Base-by-base conservation (phyloP, 1,284 basidiomycete genomes). In the Microbotryomycetes sp. region DNA sequence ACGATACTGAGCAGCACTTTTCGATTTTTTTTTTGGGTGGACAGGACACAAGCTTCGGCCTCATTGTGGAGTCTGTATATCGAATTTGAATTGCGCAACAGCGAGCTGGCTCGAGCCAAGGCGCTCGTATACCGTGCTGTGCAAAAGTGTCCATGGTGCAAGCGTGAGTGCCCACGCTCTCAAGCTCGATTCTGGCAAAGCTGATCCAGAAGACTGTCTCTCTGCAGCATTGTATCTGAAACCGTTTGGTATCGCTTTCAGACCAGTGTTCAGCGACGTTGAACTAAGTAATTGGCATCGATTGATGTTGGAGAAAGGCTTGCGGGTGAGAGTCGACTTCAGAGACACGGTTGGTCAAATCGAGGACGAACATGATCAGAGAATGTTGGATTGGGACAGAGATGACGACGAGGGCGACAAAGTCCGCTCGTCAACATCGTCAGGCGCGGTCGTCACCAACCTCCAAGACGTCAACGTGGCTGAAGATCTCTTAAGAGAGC, bases 21-120 rank as follows among this genome's bases (percentile, higher is more conserved):
- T n/a, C 32, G 22, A 49, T 49, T 29, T 42, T 30, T 46, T 48
- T 62, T 29, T 58, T 54, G 58, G 54, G 51, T 46, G 55, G 28
- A 32, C 70, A 91, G 88, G 74, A 88, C 86, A 55, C 79, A 81
- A 67, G 80, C 79, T 22, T 89, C 87, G 64, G 73, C 83, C 9
- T 77, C 84, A 32, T 69, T 94, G 25, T 94, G 92, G 91, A 80
- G 83, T 36, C 76, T 91, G 16, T 88, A 83, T 67, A 80, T 93
- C 66, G 88, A 92, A 72, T 86, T 94, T 66, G 91, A 94, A 79
- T 82, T 87, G 42, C 80, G 82, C 54, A 80, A 80, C 54, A 83
- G 82, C 1, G 77, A 86, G 58, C 71, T 82, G 36, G 74, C 81
- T 60, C 79, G 80, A 31, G 92, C 89, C 4, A 93, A 93, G 76